Evolutionary conservation across 768 basidiomycete genomes (phyloP), one percentile per base, ranked within the genome.

Genomic region (Pisolithus microcarpus): DNA sequence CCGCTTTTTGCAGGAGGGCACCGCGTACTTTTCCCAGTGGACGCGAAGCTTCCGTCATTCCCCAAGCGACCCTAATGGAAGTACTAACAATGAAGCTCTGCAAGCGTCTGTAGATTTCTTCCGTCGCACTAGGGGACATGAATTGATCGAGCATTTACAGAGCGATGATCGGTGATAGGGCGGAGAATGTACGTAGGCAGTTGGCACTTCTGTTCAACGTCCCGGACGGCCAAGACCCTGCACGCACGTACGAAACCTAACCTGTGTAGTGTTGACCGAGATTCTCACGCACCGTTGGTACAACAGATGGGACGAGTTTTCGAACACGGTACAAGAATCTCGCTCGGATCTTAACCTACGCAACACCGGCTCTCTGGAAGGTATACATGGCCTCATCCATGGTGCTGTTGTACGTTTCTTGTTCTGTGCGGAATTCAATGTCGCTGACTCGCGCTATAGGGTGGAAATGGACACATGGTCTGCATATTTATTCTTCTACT

Each of bases 221-320:
- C 50, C 45, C 49, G 11, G 58, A 59, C 37, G 37, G 24, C 11
- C 54, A 54, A 49, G 38, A 57, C 39, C 16, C 54, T 15, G 43
- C 50, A n/a, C 15, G 36, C 23, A 46, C 51, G 61, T 59, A 43
- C 48, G 45, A 21, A 30, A 7, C 3, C 18, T 11, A 23, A 16
- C 26, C 44, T 8, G 21, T 34, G 34, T 5, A 1, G 13, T 21
- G 21, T 42, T 34, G 34, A 34, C 13, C 34, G 11, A 2, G 13
- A 34, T 34, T 34, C 34, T 34, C 34, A 34, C 13, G 34, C 34
- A 34, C 34, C 13, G 5, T 15, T 5, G 11, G 34, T 34, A 34
- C 19, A 65, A 34, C 19, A 65, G 64, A 18, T 65, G 60, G 40
- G 63, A 66, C 18, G 58, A 60, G 18, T 66, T 64, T 43, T 65